These are phyloP conservation scores for Sequoiadendron giganteum DNA, from an alignment of 75 land plant genomes.

Conservation along the genomic window DNA sequence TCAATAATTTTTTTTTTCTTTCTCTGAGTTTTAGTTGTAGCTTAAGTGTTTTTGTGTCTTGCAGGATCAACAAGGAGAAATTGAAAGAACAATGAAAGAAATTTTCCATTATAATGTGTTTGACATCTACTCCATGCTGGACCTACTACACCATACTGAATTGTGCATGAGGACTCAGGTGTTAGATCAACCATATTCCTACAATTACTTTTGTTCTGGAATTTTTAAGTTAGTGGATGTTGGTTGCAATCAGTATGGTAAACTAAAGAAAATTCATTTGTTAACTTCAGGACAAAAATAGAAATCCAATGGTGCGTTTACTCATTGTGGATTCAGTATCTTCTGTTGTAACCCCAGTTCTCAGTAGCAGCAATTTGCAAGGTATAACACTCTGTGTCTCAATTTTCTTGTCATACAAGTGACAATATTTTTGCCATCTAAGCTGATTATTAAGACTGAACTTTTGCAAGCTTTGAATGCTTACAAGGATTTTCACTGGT, in stretches of 20 bases:
- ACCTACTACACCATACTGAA: slow-evolving; percentile 56
- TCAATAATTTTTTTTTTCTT: neutral
- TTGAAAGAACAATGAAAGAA: slow-evolving; percentile 48
- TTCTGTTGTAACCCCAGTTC: slow-evolving; percentile 69
- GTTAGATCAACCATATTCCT: slow-evolving; percentile 8
- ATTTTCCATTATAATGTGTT: slow-evolving; percentile 52
- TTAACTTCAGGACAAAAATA: slow-evolving; percentile 19
- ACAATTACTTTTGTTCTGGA: neutral
- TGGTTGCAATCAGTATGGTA: neutral
- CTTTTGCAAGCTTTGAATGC: neutral
- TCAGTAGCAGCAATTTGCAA: slow-evolving; percentile 63
- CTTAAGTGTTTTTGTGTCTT: neutral
- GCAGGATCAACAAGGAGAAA: slow-evolving; percentile 25
- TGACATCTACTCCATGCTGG: slow-evolving; percentile 57
- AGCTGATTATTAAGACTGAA: neutral
- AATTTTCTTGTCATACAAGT: neutral
- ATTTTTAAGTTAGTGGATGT: neutral
- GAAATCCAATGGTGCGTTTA: slow-evolving; percentile 31
- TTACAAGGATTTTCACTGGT: neutral
- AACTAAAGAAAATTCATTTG: neutral
- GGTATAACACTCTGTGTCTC: slow-evolving; percentile 29
- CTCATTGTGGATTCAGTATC: slow-evolving; percentile 78
- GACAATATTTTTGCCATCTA: neutral
- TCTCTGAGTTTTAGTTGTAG: neutral
- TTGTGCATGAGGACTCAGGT: slow-evolving; percentile 32